Evolutionary conservation across 1,284 basidiomycete genomes (phyloP).

Genomic region (Schizophyllum amplum): DNA sequence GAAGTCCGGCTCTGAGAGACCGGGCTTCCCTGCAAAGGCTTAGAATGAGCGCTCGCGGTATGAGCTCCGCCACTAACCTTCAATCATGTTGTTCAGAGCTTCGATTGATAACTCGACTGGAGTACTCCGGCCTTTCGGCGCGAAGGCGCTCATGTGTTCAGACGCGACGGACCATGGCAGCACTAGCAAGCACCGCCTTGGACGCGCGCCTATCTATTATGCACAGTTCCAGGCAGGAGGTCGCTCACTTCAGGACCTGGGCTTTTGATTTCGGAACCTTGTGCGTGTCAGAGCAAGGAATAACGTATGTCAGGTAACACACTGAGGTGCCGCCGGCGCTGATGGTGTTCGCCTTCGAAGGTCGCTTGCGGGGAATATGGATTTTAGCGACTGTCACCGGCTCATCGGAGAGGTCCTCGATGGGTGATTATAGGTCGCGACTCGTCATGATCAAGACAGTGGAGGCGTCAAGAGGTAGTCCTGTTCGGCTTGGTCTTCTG

Average conservation of each 20-base stretch:
- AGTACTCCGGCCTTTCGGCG: conserved; percentile 14
- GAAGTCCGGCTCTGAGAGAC: conserved; percentile 61
- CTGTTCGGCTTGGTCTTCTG: conserved; percentile 42
- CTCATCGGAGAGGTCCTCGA: conserved; percentile 19
- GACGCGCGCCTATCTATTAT: conserved; percentile 40
- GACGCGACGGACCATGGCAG: conserved; percentile 29
- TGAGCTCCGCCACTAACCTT: conserved; percentile 41
- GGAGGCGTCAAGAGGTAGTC: conserved; percentile 69
- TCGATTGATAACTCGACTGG: conserved; percentile 29
- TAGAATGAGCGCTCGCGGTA: conserved; percentile 4
- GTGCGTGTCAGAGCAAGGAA: no score
- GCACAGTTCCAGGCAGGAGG: conserved; percentile 28
- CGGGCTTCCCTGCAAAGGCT: conserved; percentile 34
- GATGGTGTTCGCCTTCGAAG: conserved; percentile 13
- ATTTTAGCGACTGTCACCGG: conserved; percentile 33
- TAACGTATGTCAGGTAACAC: not conserved
- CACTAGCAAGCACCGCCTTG: conserved; percentile 41
- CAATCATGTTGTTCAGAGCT: conserved; percentile 41
- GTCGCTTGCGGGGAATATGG: conserved; percentile 17
- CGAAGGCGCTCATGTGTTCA: conserved; percentile 12
- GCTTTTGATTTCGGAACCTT: no score
- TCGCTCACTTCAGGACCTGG: no score
- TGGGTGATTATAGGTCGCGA: conserved; percentile 53
- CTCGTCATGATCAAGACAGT: conserved; percentile 55
- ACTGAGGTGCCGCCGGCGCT: not conserved